Conservation (phyloP, 306 rosid genomes). For the Dalbergia cultrata region DNA sequence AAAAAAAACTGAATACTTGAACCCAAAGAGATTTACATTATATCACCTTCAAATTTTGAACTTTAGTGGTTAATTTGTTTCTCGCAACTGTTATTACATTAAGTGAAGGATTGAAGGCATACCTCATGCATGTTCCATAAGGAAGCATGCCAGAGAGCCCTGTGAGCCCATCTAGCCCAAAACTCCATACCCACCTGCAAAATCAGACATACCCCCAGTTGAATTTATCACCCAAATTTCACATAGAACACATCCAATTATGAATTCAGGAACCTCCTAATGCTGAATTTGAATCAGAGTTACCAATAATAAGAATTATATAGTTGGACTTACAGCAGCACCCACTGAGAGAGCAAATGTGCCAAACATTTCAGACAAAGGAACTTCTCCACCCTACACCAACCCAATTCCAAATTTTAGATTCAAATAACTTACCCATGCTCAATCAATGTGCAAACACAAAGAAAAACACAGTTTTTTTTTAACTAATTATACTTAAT, state of each 20-base stretch:
- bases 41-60: too few relatives aligned
- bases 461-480: neutral
- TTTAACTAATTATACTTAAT: too few relatives aligned
- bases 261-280: neutral
- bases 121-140: constrained; percentile 67
- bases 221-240: constrained; percentile 20
- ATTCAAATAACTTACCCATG: neutral
- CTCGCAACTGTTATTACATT: too few relatives aligned
- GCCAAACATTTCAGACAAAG: constrained; percentile 89
- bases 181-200: constrained; percentile 65
- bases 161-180: constrained; percentile 70
- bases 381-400: constrained; percentile 81
- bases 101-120: neutral
- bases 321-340: constrained; percentile 70
- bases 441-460: neutral
- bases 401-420: constrained; percentile 40
- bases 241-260: neutral
- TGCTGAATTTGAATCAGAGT: constrained; percentile 13
- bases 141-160: constrained; percentile 65
- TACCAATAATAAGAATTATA: constrained; percentile 16
- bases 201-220: constrained; percentile 5
- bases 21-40: too few relatives aligned
- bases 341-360: constrained; percentile 95
- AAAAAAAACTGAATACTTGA: too few relatives aligned
- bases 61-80: too few relatives aligned